phyloP scores from a whole-genome alignment of 2,329 filamentous ascomycete species.

The Simplicillium aogashimaense region DNA sequence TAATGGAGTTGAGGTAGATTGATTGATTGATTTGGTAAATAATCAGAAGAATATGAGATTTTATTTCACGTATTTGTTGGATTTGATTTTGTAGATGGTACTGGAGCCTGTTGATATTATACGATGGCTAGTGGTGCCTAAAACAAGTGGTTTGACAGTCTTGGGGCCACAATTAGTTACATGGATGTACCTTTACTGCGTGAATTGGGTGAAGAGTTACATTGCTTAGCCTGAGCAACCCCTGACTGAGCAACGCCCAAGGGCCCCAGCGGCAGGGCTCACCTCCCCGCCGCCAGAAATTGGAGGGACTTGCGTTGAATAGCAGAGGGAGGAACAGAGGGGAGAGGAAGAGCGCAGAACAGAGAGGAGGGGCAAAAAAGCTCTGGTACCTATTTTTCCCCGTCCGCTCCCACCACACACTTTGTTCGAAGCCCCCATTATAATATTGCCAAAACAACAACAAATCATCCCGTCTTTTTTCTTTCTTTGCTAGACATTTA shows the following conservation, averaged over 20 bases:
- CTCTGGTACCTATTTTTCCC: not conserved
- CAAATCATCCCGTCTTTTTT: slow-evolving; percentile 1
- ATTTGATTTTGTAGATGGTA: too few species aligned
- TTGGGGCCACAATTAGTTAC: too few species aligned
- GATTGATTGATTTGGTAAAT: too few species aligned
- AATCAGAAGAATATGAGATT: not conserved
- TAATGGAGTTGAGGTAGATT: too few species aligned
- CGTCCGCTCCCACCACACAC: too few species aligned
- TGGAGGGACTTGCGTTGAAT: not conserved
- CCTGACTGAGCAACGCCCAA: too few species aligned
- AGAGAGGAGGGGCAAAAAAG: slow-evolving; percentile 6
- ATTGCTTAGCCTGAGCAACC: too few species aligned
- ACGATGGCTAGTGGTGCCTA: too few species aligned
- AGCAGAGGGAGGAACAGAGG: not conserved
- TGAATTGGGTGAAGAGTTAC: too few species aligned
- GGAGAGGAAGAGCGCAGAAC: slow-evolving; percentile 3
- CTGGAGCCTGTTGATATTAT: too few species aligned
- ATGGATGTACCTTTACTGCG: too few species aligned
- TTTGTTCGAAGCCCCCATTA: slow-evolving; percentile 6
- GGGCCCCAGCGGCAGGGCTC: not conserved
- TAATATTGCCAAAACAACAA: slow-evolving; percentile 7
- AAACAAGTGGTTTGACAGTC: too few species aligned
- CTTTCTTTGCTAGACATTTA: not conserved
- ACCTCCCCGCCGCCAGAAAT: not conserved
- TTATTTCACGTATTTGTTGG: not conserved